Evolutionary conservation across 768 basidiomycete species (phyloP).

Genomic region (Amyloporia xantha): DNA sequence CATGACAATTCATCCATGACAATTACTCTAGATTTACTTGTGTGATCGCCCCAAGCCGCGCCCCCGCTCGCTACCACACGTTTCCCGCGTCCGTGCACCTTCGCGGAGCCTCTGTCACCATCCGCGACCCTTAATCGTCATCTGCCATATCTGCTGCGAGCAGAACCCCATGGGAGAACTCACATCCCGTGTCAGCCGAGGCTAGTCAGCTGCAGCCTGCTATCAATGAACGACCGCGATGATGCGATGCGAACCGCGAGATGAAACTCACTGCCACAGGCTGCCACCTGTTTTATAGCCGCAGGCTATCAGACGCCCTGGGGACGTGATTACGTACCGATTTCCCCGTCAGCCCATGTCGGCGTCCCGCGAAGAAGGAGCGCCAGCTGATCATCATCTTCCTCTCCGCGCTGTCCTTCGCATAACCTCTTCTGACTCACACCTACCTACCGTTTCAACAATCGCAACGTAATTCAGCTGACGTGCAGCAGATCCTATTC

Average conservation of each 20-base stretch:
- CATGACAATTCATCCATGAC: too few relatives aligned
- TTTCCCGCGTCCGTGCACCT: background rate
- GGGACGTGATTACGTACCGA: background rate
- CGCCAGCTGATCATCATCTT: background rate
- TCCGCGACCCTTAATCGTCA: background rate
- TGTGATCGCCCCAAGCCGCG: background rate
- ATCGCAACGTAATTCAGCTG: too few relatives aligned
- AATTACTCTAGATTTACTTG: background rate
- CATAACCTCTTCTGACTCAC: background rate
- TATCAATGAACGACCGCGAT: background rate
- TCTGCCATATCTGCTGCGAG: background rate
- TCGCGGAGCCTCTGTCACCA: background rate
- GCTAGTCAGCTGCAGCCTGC: background rate
- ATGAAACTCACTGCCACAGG: background rate
- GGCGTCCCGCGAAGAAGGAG: constrained; percentile 4
- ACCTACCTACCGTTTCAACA: too few relatives aligned
- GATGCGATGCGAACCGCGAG: background rate
- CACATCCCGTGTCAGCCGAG: background rate
- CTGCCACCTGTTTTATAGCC: background rate
- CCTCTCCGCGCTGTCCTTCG: background rate
- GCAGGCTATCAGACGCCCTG: background rate
- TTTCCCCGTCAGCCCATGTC: background rate
- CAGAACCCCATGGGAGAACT: background rate
- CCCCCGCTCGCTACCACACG: background rate
- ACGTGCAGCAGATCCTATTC: too few relatives aligned